Conservation (phyloP, 1,284 basidiomycete genomes). For the Cryptococcus depauperatus region DNA sequence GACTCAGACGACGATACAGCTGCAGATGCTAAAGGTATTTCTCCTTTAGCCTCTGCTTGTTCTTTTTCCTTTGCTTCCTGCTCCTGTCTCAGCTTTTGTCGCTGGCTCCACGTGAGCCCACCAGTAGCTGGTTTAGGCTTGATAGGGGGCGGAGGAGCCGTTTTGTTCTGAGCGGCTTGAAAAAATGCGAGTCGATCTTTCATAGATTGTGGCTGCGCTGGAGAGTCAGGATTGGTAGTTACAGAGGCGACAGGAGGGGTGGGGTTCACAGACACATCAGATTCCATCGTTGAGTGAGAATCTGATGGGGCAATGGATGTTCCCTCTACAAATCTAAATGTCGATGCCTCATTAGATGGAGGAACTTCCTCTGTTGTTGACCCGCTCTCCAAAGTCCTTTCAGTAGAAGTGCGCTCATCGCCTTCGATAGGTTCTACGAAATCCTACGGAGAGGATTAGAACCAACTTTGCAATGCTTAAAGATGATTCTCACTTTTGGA, state of each 20-base stretch:
- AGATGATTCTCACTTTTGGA: slow-evolving; percentile 31
- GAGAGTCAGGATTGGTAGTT: too few relatives aligned
- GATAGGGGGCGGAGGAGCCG: slow-evolving; percentile 50
- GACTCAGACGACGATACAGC: slow-evolving; percentile 12
- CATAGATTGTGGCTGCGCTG: slow-evolving; percentile 30
- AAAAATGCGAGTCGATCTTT: slow-evolving; percentile 47
- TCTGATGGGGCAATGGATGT: too few relatives aligned
- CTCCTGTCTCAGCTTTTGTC: slow-evolving; percentile 43
- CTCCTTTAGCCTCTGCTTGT: slow-evolving; percentile 16
- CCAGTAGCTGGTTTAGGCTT: slow-evolving; percentile 57
- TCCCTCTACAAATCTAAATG: too few relatives aligned
- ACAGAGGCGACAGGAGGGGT: too few relatives aligned
- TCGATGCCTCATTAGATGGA: too few relatives aligned
- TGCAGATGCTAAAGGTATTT: slow-evolving; percentile 13
- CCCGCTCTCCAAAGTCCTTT: background rate
- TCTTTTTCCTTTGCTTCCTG: slow-evolving; percentile 40
- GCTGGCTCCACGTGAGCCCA: slow-evolving; percentile 48
- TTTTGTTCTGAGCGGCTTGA: slow-evolving; percentile 33
- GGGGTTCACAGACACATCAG: too few relatives aligned
- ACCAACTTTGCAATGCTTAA: background rate
- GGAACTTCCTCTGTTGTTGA: too few relatives aligned
- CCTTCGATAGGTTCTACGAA: background rate
- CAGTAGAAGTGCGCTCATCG: background rate
- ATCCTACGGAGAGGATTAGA: background rate
- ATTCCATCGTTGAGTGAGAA: too few relatives aligned